phyloP scores from a whole-genome alignment of 2,329 filamentous ascomycete genomes.

The Penicillium italicum region DNA sequence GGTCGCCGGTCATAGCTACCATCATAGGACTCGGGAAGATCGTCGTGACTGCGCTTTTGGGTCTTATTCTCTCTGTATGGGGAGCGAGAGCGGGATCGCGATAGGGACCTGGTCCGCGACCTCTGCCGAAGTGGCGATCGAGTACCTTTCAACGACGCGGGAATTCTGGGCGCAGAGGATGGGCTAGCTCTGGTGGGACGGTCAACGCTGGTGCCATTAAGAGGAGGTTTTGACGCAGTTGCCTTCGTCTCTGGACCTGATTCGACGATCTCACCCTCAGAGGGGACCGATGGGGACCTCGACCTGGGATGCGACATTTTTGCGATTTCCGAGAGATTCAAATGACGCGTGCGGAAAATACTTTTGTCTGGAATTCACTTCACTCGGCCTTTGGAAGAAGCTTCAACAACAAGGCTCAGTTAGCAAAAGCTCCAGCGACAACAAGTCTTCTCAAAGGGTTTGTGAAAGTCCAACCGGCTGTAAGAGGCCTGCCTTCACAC shows the following conservation, averaged over 20 bases:
- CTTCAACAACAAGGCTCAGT: slow-evolving; percentile 32
- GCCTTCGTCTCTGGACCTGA: slow-evolving; percentile 71
- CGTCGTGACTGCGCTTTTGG: slow-evolving; percentile 43
- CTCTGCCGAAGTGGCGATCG: slow-evolving; percentile 60
- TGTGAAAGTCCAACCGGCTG: slow-evolving; percentile 45
- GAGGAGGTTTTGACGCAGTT: slow-evolving; percentile 73
- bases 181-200: slow-evolving; percentile 75
- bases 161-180: slow-evolving; percentile 47
- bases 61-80: slow-evolving; percentile 40
- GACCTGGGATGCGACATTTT: slow-evolving; percentile 48
- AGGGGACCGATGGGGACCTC: slow-evolving; percentile 62
- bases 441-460: slow-evolving; percentile 26
- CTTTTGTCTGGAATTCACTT: slow-evolving; percentile 2
- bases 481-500: slow-evolving; percentile 33
- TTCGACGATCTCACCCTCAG: slow-evolving; percentile 84
- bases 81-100: slow-evolving; percentile 40
- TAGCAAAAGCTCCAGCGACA: slow-evolving; percentile 36
- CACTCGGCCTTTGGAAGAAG: slow-evolving; percentile 24
- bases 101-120: slow-evolving; percentile 40
- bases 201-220: slow-evolving; percentile 84
- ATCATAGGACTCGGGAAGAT: slow-evolving; percentile 31
- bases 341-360: not conserved
- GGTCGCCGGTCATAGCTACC: slow-evolving; percentile 26
- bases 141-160: slow-evolving; percentile 47
- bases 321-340: slow-evolving; percentile 12